phyloP scores from a whole-genome alignment of 108 stramenopile genomes.

The Discostella pseudostelligera region DNA sequence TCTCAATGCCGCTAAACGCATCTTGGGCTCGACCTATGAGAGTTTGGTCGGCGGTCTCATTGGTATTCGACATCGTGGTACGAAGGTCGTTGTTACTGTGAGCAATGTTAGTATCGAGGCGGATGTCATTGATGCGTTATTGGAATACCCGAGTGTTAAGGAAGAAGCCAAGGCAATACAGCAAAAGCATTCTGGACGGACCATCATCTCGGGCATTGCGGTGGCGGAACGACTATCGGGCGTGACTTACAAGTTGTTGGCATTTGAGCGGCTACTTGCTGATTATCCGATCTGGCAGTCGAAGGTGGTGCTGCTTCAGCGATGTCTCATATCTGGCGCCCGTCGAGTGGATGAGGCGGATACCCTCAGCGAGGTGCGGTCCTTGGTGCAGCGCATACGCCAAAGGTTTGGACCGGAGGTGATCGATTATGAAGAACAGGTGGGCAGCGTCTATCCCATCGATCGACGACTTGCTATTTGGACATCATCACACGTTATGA shows the following conservation, averaged over 20 bases:
- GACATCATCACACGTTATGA: constrained; percentile 82
- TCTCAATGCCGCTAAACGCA: constrained; percentile 97
- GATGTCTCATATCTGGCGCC: constrained; percentile 80
- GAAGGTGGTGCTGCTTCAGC: constrained; percentile 94
- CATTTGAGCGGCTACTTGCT: constrained; percentile 90
- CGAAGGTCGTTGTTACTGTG: constrained; percentile 95
- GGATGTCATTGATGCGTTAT: constrained; percentile 66
- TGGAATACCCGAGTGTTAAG: constrained; percentile 65
- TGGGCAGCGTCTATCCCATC: constrained; percentile 70
- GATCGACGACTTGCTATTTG: constrained; percentile 89
- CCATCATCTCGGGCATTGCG: constrained; percentile 90
- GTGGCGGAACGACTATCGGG: constrained; percentile 93
- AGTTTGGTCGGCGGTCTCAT: constrained; percentile 91
- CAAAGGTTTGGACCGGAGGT: constrained; percentile 77
- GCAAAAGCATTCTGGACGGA: constrained; percentile 71
- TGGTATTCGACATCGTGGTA: constrained; percentile 87
- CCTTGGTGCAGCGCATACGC: constrained; percentile 80
- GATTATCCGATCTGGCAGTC: constrained; percentile 91
- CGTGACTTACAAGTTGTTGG: constrained; percentile 90
- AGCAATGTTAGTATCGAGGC: constrained; percentile 98
- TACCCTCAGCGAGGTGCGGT: constrained; percentile 71
- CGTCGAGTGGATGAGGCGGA: constrained; percentile 85
- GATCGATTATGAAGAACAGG: constrained; percentile 89
- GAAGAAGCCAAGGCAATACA: constrained; percentile 52
- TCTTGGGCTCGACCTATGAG: constrained; percentile 94